These are phyloP conservation scores for Trichoderma citrinoviride DNA, from an alignment of 2,329 filamentous ascomycete genomes.

Conservation along the genomic window DNA sequence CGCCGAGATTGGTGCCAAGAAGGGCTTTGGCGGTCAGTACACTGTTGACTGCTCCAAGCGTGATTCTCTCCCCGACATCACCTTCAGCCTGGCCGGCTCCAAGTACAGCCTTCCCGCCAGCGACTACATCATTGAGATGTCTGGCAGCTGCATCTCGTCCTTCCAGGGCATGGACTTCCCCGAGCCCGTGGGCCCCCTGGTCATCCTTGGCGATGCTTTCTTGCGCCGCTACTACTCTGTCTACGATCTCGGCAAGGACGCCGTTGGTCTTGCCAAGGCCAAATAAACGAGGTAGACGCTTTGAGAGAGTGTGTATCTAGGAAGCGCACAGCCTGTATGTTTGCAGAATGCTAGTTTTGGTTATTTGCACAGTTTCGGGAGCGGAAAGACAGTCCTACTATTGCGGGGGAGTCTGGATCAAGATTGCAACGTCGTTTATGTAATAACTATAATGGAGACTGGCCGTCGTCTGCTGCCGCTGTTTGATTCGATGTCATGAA, in stretches of 20 bases:
- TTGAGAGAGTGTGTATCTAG: background rate
- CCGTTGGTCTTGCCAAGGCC: conserved; percentile 84
- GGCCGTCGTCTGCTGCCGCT: background rate
- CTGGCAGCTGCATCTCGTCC: conserved; percentile 92
- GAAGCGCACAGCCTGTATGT: background rate
- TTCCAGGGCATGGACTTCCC: conserved; percentile 97
- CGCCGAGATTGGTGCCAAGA: conserved; percentile 96
- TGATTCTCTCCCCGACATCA: conserved; percentile 80
- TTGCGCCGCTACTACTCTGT: conserved; percentile 89
- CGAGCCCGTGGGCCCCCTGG: conserved; percentile 82
- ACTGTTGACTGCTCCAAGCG: conserved; percentile 85
- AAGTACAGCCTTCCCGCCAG: conserved; percentile 87
- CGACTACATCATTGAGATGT: conserved; percentile 95
- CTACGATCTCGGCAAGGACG: conserved; percentile 87
- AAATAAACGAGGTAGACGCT: conserved; percentile 46
- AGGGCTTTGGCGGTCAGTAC: conserved; percentile 96
- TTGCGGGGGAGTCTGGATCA: conserved; percentile 5
- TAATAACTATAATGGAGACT: conserved; percentile 19
- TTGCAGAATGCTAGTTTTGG: conserved; percentile 6
- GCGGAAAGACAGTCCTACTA: conserved; percentile 1
- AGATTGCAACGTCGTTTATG: conserved; percentile 23
- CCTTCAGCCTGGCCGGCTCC: conserved; percentile 84
- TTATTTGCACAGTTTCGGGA: background rate
- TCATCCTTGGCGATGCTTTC: conserved; percentile 89
- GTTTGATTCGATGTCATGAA: background rate